Percentiles rank a stretch among this genome's conserved stretches.
These are phyloP conservation scores for Cylindrotheca closterium DNA, from an alignment of 108 stramenopile genomes.

Conservation along the genomic window DNA sequence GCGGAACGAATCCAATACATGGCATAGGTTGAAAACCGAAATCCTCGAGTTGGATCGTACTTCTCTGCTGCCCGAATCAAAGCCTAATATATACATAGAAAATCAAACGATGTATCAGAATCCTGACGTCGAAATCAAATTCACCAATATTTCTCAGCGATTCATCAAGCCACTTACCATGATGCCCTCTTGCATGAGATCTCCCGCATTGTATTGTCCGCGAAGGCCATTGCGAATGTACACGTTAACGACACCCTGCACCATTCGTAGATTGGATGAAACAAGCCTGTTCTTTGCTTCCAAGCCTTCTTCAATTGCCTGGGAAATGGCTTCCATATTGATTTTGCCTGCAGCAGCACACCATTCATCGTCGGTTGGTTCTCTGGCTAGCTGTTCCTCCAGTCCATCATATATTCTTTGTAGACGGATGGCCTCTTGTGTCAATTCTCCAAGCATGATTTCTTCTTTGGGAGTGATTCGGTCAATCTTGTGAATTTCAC, in stretches of 20 bases:
- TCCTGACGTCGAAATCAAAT: too few relatives aligned
- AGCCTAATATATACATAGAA: slow-evolving; percentile 48
- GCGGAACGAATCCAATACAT: slow-evolving; percentile 97
- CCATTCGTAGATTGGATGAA: slow-evolving; percentile 79
- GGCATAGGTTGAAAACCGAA: slow-evolving; percentile 95
- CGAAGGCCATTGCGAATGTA: slow-evolving; percentile 83
- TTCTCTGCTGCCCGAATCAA: slow-evolving; percentile 94
- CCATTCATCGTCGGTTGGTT: slow-evolving; percentile 89
- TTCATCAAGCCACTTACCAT: slow-evolving; percentile 54
- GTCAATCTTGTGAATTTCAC: slow-evolving; percentile 63
- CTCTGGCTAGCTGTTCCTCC: slow-evolving; percentile 47
- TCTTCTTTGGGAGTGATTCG: slow-evolving; percentile 77
- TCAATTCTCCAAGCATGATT: slow-evolving; percentile 69
- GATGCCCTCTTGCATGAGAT: slow-evolving; percentile 89
- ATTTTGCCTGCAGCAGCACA: slow-evolving; percentile 80
- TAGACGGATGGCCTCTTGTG: slow-evolving; percentile 76
- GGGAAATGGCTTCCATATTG: slow-evolving; percentile 62
- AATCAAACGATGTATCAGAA: not conserved
- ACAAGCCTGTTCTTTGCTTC: slow-evolving; percentile 84
- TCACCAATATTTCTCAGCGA: too few relatives aligned
- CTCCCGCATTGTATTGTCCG: slow-evolving; percentile 86
- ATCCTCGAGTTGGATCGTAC: slow-evolving; percentile 91
- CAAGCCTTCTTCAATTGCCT: slow-evolving; percentile 71
- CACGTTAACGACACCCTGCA: slow-evolving; percentile 83
- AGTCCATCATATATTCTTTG: slow-evolving; percentile 58